Percentiles rank a stretch among this genome's conserved stretches.
Evolutionary conservation across 371 early-diverging fungal genomes (phyloP).

Genomic region (Coemansia sp.): DNA sequence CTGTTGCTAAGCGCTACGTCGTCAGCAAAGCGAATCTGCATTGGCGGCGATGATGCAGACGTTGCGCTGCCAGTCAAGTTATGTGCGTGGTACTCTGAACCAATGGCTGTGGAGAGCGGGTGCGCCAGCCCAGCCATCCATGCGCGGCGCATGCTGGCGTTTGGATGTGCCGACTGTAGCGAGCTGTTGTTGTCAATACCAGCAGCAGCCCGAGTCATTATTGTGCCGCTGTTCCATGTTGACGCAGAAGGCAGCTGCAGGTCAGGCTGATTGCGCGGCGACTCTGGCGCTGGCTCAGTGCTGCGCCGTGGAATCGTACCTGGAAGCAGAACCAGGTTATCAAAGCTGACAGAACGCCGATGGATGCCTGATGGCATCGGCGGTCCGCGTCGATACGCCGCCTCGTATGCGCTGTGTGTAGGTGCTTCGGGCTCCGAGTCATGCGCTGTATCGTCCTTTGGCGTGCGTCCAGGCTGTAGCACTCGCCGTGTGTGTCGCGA

Average conservation of each 20-base stretch:
- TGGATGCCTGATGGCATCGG: constrained; percentile 47
- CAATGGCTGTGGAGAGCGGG: constrained; percentile 32
- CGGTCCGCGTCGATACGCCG: constrained; percentile 25
- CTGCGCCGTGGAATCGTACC: constrained; percentile 31
- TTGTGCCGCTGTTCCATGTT: constrained; percentile 45
- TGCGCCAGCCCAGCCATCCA: constrained; percentile 44
- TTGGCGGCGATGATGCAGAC: background rate
- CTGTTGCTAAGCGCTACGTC: background rate
- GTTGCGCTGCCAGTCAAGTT: too few relatives aligned
- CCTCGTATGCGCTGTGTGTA: background rate
- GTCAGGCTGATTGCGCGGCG: constrained; percentile 2
- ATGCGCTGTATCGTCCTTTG: background rate
- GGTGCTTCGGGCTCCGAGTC: constrained; percentile 1
- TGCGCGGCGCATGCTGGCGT: constrained; percentile 17
- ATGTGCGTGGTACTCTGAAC: constrained; percentile 10
- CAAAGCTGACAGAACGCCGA: constrained; percentile 48
- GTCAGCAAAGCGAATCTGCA: constrained; percentile 11
- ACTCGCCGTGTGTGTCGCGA: constrained; percentile 26
- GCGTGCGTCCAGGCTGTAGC: constrained; percentile 11
- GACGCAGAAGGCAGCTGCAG: constrained; percentile 24
- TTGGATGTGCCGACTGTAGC: background rate
- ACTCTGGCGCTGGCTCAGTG: constrained; percentile 22
- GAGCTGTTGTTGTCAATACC: background rate
- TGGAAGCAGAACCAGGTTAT: constrained; percentile 32
- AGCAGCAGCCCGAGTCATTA: constrained; percentile 1